A percentile compares a stretch with the other conserved stretches of the same genome.
phyloP scores from a whole-genome alignment of 2,329 filamentous ascomycete species.

The Xylariaceae sp. region DNA sequence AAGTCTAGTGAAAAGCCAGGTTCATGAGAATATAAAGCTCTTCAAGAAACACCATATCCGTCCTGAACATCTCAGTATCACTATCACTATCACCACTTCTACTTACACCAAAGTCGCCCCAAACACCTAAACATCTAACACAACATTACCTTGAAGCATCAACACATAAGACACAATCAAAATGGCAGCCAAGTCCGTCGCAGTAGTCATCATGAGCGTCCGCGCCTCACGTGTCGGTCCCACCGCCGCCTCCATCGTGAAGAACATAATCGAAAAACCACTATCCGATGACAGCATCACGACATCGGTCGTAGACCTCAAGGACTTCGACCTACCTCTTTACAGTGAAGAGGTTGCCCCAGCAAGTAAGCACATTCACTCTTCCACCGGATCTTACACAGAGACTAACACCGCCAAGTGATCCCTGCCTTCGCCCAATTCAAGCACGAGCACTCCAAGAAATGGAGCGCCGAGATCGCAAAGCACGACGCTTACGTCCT shows the following conservation, averaged over 20 bases:
- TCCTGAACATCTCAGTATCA: too few relatives aligned
- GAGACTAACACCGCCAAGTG: slow-evolving; percentile 15
- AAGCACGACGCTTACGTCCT: slow-evolving; percentile 45
- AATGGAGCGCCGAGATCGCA: slow-evolving; percentile 43
- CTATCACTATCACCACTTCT: too few relatives aligned
- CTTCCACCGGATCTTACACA: background rate
- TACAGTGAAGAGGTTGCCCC: slow-evolving; percentile 41
- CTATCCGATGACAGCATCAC: slow-evolving; percentile 16
- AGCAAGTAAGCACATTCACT: slow-evolving; percentile 6
- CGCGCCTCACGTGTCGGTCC: slow-evolving; percentile 32
- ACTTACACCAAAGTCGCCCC: too few relatives aligned
- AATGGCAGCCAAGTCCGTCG: slow-evolving; percentile 30
- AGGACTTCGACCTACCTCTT: slow-evolving; percentile 40
- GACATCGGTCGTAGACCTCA: slow-evolving; percentile 34
- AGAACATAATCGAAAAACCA: slow-evolving; percentile 23
- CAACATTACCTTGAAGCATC: background rate
- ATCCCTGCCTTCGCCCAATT: slow-evolving; percentile 36
- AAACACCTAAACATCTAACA: too few relatives aligned
- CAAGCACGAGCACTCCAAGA: slow-evolving; percentile 37
- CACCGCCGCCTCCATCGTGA: slow-evolving; percentile 32
- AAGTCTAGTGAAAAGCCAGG: too few relatives aligned
- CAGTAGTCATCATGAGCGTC: slow-evolving; percentile 36
- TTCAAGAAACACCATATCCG: too few relatives aligned
- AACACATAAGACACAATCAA: background rate
- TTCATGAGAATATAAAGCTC: too few relatives aligned